Evolutionary conservation across 495 filamentous ascomycete species (phyloP), one percentile per base, ranked within the genome.

Genomic region (Aspergillus haitiensis): DNA sequence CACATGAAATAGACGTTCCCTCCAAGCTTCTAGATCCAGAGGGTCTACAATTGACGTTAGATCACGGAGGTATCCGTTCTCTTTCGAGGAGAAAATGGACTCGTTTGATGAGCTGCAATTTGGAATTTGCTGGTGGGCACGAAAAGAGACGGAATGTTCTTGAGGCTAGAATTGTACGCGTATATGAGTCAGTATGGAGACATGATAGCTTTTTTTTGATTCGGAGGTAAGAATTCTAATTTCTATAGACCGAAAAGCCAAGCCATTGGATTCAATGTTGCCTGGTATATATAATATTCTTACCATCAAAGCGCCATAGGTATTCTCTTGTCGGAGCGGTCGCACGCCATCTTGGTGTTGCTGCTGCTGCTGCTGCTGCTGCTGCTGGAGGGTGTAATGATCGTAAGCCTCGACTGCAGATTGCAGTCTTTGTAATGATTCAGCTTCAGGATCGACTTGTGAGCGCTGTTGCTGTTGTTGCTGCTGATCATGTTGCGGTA

Each of bases 1-100:
- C 13, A 93, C 86, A 66, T 90, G 76, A 70, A 95, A 96, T 45
- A 95, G 75, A 65, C 80, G 85, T 59, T 87, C 78, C 56, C 91
- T 82, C 91, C 91, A 96, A 55, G 78, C 73, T 13, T 83, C 77
- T 44, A 95, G 81, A 60, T 89, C 76, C 2, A 89, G 88, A 37
- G 90, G 89, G 61, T 90, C 72, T 11, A 81, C 71, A 31, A 91
- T 78, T 56, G 86, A 74, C 70, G 79, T 86, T 60, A 81, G 74
- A 42, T 84, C 77, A 70, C 82, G 67, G 67, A 86, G 72, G 70
- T 87, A 75, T 44, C 82, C 75, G 12, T 67, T 63, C 7, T 59
- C 42, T 51, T 64, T 64, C 8, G 58, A 57, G 15, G 56, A 36
- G 55, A 64, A 64, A 53, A 62, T 64, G 12, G 59, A 64, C 12